phyloP scores from a whole-genome alignment of 495 filamentous ascomycete genomes.

The Aspergillus nidulans region DNA sequence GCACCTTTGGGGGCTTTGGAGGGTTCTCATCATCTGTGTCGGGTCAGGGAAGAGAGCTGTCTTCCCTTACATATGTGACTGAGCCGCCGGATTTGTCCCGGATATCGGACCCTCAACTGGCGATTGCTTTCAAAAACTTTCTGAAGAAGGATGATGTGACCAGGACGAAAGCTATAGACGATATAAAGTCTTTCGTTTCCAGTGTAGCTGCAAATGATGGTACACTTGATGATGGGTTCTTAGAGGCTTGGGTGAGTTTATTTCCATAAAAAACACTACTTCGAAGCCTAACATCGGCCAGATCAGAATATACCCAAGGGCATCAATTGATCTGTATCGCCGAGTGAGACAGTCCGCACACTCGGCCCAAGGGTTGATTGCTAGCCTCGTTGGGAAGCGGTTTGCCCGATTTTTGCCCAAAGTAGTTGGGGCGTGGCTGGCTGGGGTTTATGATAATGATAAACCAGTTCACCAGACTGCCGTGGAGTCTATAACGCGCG shows the following conservation, averaged over 20 bases:
- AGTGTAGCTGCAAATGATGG: constrained; percentile 40
- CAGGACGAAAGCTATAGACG: constrained; percentile 88
- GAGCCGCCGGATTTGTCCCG: constrained; percentile 77
- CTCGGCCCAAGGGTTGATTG: constrained; percentile 65
- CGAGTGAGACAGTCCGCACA: constrained; percentile 83
- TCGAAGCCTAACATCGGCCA: constrained; percentile 31
- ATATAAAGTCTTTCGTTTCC: constrained; percentile 63
- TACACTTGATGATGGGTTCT: constrained; percentile 66
- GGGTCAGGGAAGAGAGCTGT: constrained; percentile 46
- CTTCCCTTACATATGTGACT: constrained; percentile 71
- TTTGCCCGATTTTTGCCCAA: constrained; percentile 71
- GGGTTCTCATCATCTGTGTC: constrained; percentile 43
- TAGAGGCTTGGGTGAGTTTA: constrained; percentile 81
- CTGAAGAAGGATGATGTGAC: constrained; percentile 91
- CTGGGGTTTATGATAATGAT: constrained; percentile 83
- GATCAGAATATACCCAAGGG: constrained; percentile 80
- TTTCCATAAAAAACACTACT: constrained; percentile 5
- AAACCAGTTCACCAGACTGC: constrained; percentile 65
- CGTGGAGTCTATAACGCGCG: constrained; percentile 63
- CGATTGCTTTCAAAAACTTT: constrained; percentile 87
- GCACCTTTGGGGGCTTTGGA: constrained; percentile 45
- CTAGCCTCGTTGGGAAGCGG: constrained; percentile 68
- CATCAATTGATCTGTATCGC: constrained; percentile 82
- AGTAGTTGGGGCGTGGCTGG: constrained; percentile 81
- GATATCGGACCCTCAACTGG: constrained; percentile 73